Evolutionary conservation across 2,329 filamentous ascomycete genomes (phyloP), one percentile per base, ranked within the genome.

Genomic region (Alternaria novae-zelandiae): DNA sequence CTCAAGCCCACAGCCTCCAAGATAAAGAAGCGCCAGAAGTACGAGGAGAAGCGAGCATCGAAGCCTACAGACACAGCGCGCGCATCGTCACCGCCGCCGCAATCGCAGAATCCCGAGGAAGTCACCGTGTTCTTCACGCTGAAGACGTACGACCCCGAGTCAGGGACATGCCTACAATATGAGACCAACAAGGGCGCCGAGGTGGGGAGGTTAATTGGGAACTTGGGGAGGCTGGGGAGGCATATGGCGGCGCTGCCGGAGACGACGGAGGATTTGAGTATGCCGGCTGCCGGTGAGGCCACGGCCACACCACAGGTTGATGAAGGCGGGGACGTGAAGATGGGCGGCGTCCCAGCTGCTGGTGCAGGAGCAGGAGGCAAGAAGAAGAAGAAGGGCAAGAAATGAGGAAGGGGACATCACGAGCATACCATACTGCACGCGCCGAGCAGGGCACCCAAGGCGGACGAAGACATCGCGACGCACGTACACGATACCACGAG

Each of bases 131-230:
- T 86, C 59, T 89, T 99, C 55, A 90, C 89, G 5, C 83, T 99
- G 65, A 98, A 97, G 83, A 96, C 96, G 5, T 98, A 90, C 83
- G 93, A 97, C 79, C 91, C 96, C 1, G 84, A 83, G 45, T 91
- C 90, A 58, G 96, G 96, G 74, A 90, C 90, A 61, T 90, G 90
- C 65, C 86, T 99, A 67, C 97, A 97, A 82, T 98, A 97, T 85
- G 87, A 88, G 78, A 99, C 96, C 36, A 91, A 90, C 77, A 97
- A 97, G 82, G 93, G 91, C 20, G 92, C 93, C 20, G 95, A 98
- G 82, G 94, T 99, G 10, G 90, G 91, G 23, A 86, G 96, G 26
- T 82, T 99, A 73, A 88, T 99, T 61, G 88, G 89, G 55, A 88
- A 90, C 46, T 80, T 99, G 66, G 94, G 93, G 1, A 86, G 88